These are phyloP conservation scores for Mortierella sp. DNA, from an alignment of 371 early-diverging fungal genomes.

Conservation along the genomic window DNA sequence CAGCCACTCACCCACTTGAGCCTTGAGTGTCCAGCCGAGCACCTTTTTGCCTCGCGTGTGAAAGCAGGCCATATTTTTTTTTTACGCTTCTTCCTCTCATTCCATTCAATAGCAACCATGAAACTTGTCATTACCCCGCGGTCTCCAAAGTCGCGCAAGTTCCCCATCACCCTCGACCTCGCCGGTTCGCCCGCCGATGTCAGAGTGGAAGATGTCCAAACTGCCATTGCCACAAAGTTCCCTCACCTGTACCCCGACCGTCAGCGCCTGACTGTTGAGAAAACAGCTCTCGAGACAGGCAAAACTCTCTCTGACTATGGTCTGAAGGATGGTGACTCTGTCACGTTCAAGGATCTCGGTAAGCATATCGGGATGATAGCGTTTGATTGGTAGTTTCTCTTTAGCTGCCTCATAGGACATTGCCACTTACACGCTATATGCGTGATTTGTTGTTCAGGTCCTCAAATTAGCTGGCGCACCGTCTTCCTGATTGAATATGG, in stretches of 20 bases:
- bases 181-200: constrained; percentile 64
- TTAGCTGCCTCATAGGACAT: neutral
- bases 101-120: constrained; percentile 34
- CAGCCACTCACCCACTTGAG: constrained; percentile 21
- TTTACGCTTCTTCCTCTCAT: neutral
- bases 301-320: constrained; percentile 72
- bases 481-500: constrained; percentile 96
- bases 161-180: constrained; percentile 77
- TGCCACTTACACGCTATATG: neutral
- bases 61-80: too few species aligned
- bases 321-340: constrained; percentile 72
- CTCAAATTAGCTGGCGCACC: constrained; percentile 95
- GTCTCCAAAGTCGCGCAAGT: constrained; percentile 62
- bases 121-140: constrained; percentile 55
- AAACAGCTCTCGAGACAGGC: constrained; percentile 63
- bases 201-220: constrained; percentile 74
- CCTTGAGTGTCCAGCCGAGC: neutral
- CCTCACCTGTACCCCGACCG: constrained; percentile 80
- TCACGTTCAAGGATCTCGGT: constrained; percentile 91
- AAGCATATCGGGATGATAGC: neutral
- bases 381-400: neutral
- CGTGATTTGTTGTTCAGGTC: constrained; percentile 65
- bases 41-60: too few species aligned
- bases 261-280: constrained; percentile 82
- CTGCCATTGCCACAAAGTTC: constrained; percentile 71